These are phyloP conservation scores for Haberlea rhodopensis DNA, from an alignment of 257 asterid species.

Conservation along the genomic window DNA sequence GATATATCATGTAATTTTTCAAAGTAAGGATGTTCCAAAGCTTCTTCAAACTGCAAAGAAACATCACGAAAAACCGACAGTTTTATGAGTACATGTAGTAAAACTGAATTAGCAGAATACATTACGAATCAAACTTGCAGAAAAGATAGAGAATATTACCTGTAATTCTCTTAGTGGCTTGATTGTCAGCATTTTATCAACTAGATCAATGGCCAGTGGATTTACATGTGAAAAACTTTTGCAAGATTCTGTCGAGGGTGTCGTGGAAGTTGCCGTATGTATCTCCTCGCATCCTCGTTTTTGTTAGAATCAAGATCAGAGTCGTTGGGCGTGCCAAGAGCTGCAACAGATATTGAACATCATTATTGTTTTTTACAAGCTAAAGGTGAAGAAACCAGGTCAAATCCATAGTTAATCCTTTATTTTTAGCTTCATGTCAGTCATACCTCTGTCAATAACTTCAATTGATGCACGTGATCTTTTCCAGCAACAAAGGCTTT, in stretches of 20 bases:
- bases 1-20: slow-evolving; percentile 70
- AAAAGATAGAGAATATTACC: slow-evolving; percentile 37
- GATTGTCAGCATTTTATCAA: slow-evolving; percentile 83
- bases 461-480: slow-evolving; percentile 97
- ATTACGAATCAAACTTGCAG: neutral
- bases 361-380: neutral
- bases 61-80: neutral
- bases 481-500: slow-evolving; percentile 88
- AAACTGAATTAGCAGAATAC: neutral
- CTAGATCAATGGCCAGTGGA: slow-evolving; percentile 81
- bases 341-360: slow-evolving; percentile 31
- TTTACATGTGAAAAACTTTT: slow-evolving; percentile 69
- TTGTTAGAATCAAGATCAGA: slow-evolving; percentile 64
- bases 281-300: slow-evolving; percentile 82
- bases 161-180: slow-evolving; percentile 84
- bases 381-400: too few relatives aligned
- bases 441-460: slow-evolving; percentile 69
- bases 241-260: slow-evolving; percentile 76
- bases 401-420: neutral
- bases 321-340: slow-evolving; percentile 90
- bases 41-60: slow-evolving; percentile 69
- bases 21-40: slow-evolving; percentile 82
- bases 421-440: neutral
- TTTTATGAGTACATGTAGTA: neutral
- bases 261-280: slow-evolving; percentile 74